These are phyloP conservation scores for Pouteria glomerata DNA, from an alignment of 148 eudicot species.

Conservation along the genomic window DNA sequence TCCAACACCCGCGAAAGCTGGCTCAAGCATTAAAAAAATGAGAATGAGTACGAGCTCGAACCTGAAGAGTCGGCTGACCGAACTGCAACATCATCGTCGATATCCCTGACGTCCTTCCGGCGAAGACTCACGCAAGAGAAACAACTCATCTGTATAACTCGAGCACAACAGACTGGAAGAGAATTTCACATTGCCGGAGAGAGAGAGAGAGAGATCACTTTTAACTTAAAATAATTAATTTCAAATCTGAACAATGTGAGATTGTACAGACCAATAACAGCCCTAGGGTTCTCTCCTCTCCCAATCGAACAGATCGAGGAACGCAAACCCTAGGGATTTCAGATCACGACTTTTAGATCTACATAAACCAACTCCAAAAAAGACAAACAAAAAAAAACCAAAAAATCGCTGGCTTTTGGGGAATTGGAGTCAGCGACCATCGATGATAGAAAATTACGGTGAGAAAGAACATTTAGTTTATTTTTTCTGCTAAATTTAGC, in stretches of 20 bases:
- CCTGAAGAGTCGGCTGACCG: conserved; percentile 39
- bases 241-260: neutral
- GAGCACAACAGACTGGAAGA: too few relatives aligned
- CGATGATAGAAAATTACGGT: too few relatives aligned
- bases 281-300: neutral
- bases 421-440: too few relatives aligned
- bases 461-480: too few relatives aligned
- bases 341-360: neutral
- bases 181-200: too few relatives aligned
- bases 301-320: conserved; percentile 3
- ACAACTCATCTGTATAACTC: conserved; percentile 48
- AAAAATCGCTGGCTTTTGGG: too few relatives aligned
- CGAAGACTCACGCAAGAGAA: conserved; percentile 50
- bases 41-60: neutral
- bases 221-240: neutral
- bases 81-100: conserved; percentile 18
- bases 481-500: too few relatives aligned
- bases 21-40: neutral
- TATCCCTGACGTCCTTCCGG: conserved; percentile 28
- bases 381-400: neutral
- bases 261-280: neutral
- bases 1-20: neutral
- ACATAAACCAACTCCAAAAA: neutral
- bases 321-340: neutral
- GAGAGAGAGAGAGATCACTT: neutral